phyloP scores from a whole-genome alignment of 352 stramenopile genomes.

The Pythium grandisporangium region DNA sequence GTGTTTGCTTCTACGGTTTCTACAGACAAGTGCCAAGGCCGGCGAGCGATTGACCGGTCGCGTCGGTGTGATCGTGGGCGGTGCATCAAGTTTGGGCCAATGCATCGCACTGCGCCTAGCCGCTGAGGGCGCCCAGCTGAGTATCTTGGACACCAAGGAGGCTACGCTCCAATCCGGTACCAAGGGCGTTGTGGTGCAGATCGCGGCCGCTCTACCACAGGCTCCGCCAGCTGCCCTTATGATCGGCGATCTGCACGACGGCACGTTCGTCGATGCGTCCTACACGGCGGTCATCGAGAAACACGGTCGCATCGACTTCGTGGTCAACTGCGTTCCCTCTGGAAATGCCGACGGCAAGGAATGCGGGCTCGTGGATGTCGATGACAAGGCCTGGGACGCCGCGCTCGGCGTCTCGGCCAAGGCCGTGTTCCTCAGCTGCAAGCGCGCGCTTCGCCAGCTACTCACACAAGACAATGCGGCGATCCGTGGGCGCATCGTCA shows the following conservation, averaged over 20 bases:
- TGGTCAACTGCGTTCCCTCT: conserved; percentile 52
- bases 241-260: conserved; percentile 37
- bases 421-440: conserved; percentile 58
- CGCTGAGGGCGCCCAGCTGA: conserved; percentile 52
- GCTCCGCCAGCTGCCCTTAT: conserved; percentile 11
- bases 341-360: conserved; percentile 22
- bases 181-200: conserved; percentile 32
- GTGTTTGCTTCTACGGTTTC: too few relatives aligned
- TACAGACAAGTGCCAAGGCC: conserved; percentile 40
- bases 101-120: conserved; percentile 51
- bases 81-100: conserved; percentile 46
- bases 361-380: conserved; percentile 24
- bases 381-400: conserved; percentile 39
- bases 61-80: conserved; percentile 50
- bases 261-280: conserved; percentile 36
- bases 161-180: conserved; percentile 7
- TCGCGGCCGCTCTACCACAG: conserved; percentile 14
- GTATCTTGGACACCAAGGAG: conserved; percentile 27
- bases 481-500: conserved; percentile 53
- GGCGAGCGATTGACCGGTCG: conserved; percentile 44
- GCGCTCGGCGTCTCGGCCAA: conserved; percentile 55
- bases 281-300: conserved; percentile 29
- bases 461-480: conserved; percentile 41
- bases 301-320: conserved; percentile 59
- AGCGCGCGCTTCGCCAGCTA: conserved; percentile 53